Conservation (phyloP, 768 basidiomycete species). For the Cantharellus cinnabarinus region DNA sequence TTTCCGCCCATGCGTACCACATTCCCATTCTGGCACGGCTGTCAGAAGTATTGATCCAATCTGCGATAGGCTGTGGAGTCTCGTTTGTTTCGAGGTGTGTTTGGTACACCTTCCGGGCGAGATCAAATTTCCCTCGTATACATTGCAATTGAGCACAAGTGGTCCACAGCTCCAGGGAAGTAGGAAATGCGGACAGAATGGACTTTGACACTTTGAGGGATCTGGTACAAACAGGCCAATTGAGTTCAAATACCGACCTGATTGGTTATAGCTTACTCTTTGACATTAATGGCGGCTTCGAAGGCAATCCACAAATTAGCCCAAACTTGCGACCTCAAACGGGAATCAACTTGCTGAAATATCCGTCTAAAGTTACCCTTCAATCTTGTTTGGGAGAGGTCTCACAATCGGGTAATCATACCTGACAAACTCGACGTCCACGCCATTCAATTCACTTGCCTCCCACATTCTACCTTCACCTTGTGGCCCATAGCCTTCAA, state of each 20-base stretch:
- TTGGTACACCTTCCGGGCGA: constrained; percentile 61
- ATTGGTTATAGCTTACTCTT: constrained; percentile 25
- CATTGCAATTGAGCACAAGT: constrained; percentile 57
- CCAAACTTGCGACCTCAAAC: constrained; percentile 36
- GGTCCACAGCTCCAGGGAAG: constrained; percentile 48
- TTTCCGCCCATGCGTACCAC: constrained; percentile 74
- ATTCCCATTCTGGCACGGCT: constrained; percentile 23
- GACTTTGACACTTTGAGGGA: constrained; percentile 48
- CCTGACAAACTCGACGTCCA: constrained; percentile 29
- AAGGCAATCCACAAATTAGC: constrained; percentile 45
- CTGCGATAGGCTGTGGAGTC: constrained; percentile 22
- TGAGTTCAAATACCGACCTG: not conserved
- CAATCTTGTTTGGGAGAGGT: not conserved
- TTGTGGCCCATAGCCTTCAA: constrained; percentile 27
- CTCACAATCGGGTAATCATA: not conserved
- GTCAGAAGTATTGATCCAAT: constrained; percentile 13
- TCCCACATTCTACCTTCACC: constrained; percentile 24
- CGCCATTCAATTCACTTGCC: constrained; percentile 26
- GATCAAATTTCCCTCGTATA: constrained; percentile 38
- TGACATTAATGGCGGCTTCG: constrained; percentile 37
- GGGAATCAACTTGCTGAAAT: constrained; percentile 34
- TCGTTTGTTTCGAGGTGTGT: constrained; percentile 15
- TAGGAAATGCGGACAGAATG: constrained; percentile 33
- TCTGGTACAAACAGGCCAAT: constrained; percentile 18
- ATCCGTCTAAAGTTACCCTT: constrained; percentile 20